Evolutionary conservation across 202 grass and related monocot species (phyloP).

Genomic region (Bolboschoenoplectus hybrid): DNA sequence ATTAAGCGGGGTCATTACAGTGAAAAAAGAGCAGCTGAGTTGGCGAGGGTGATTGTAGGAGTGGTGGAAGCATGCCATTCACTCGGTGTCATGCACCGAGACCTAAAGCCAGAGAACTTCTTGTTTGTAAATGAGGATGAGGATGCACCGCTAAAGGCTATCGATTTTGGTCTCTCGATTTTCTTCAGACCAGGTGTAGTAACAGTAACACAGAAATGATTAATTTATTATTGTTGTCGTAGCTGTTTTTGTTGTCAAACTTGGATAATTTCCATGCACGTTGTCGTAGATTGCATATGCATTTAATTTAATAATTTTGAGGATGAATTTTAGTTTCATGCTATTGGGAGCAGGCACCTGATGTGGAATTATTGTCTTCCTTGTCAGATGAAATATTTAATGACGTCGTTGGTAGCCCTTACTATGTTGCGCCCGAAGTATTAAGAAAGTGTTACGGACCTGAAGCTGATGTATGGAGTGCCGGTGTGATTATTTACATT

Average conservation of each 20-base stretch:
- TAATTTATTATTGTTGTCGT: background rate
- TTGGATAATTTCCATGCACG: background rate
- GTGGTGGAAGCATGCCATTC: constrained; percentile 90
- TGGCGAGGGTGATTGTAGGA: constrained; percentile 61
- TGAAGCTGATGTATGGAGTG: constrained; percentile 52
- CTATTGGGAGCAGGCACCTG: background rate
- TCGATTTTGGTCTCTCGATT: constrained; percentile 88
- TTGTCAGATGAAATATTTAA: constrained; percentile 46
- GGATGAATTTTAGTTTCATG: constrained; percentile 2
- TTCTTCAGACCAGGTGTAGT: constrained; percentile 69
- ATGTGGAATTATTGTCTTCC: background rate
- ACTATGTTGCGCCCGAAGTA: constrained; percentile 52
- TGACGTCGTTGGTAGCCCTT: constrained; percentile 52
- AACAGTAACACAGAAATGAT: background rate
- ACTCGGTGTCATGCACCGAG: constrained; percentile 81
- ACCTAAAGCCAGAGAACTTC: constrained; percentile 90
- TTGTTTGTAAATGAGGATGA: constrained; percentile 66
- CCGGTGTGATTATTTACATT: constrained; percentile 52
- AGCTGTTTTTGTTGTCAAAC: background rate
- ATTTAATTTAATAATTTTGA: constrained; percentile 8
- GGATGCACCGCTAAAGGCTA: constrained; percentile 75
- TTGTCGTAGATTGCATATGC: background rate
- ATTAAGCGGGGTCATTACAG: constrained; percentile 68
- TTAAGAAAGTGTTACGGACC: constrained; percentile 50
- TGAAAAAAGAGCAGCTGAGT: constrained; percentile 64